Conservation (phyloP, 2,329 filamentous ascomycete species). For the Claviceps monticola region DNA sequence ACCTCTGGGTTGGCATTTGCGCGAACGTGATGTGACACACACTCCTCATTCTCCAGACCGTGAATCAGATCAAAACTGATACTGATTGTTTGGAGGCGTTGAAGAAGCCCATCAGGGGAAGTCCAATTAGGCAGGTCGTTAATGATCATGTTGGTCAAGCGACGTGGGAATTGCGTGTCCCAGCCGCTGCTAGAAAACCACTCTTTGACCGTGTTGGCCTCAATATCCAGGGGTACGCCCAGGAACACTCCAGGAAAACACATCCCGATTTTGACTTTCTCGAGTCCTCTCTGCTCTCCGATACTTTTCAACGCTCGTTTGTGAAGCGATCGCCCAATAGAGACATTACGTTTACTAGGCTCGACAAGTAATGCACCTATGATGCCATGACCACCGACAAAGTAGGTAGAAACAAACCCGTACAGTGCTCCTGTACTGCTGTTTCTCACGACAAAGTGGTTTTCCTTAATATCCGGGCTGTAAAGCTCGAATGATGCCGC, state of each 20-base stretch:
- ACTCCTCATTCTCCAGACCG: constrained; percentile 60
- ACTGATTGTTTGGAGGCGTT: constrained; percentile 56
- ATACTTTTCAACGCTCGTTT: constrained; percentile 69
- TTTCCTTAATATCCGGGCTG: constrained; percentile 57
- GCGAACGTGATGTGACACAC: constrained; percentile 61
- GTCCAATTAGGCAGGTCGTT: constrained; percentile 59
- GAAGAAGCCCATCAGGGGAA: constrained; percentile 62
- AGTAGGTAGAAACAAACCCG: constrained; percentile 85
- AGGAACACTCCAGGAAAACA: constrained; percentile 75
- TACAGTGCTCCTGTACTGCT: constrained; percentile 85
- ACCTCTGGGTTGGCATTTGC: constrained; percentile 64
- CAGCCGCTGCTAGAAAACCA: constrained; percentile 90
- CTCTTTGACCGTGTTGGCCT: constrained; percentile 36
- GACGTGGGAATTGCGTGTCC: constrained; percentile 52
- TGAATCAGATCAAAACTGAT: constrained; percentile 75
- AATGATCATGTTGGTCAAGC: constrained; percentile 55
- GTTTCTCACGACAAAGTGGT: constrained; percentile 86
- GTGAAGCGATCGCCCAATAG: constrained; percentile 81
- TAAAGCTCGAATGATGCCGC: constrained; percentile 65
- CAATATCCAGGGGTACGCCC: constrained; percentile 54
- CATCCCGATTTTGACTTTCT: constrained; percentile 69
- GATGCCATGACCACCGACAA: constrained; percentile 55
- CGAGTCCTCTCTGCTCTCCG: constrained; percentile 53
- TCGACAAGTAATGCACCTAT: constrained; percentile 86
- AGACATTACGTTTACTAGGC: constrained; percentile 70